Base-by-base conservation (phyloP, 2,329 filamentous ascomycete species). In the Pyricularia pennisetigena region DNA sequence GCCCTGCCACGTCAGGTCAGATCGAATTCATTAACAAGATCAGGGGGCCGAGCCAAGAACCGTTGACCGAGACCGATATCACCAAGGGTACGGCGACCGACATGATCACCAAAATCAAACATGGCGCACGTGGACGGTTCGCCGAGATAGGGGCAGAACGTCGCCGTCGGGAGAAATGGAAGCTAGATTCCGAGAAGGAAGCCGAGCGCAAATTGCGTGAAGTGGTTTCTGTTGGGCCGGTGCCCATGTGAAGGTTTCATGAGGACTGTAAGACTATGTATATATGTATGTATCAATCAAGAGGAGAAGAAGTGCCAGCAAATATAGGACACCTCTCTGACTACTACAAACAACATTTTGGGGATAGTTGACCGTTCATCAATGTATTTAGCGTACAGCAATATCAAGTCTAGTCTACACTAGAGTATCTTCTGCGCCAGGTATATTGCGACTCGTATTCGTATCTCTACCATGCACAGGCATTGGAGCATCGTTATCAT, bases 71-170 rank as follows among this genome's bases (percentile, higher is more conserved):
- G 0, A 78, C 79, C 0, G 83, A 88, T 30, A 73, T 97, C 69
- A 93, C 86, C 16, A 95, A 94, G 74, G 94, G 94, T 8, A 88
- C 87, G 75, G 94, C 93, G 4, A 85, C 85, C 4, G 94, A 97
- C 76, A 94, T 97, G 90, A 97, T 98, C 71, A 96, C 92, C 8
- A 96, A 97, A 78, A 75, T 97, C 70, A 94, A 90, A 76, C 91
- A 95, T 75, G 94, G 94, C 0, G 92, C 91, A 0, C 86, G 82
- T 77, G 91, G 79, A 70, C 86, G 79, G 79, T 93, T 85, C 75
- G 80, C 82, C 29, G 81, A 74, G 41, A 78, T 86, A 69, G 82
- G 84, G 73, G 80, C 79, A 0, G 79, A 83, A 68, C 87, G 84
- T 75, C 84, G 81, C 62, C 83, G 83, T 67, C 79, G 75, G 49